phyloP scores from a whole-genome alignment of 805 yeast genomes.

The Kuraishia borneana region DNA sequence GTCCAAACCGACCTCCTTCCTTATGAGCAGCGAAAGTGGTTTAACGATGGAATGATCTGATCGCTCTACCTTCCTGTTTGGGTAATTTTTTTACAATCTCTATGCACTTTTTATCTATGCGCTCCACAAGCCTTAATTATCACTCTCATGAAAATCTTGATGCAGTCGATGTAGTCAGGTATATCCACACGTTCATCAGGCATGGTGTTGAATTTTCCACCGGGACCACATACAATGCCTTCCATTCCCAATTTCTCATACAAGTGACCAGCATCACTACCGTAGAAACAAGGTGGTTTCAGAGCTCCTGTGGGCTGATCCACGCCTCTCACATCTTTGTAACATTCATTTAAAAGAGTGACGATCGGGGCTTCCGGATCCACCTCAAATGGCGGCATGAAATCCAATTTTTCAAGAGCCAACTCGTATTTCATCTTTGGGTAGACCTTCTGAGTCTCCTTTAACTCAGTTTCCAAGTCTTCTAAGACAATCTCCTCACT shows the following conservation, averaged over 20 bases:
- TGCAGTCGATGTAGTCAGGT: slow-evolving; percentile 12
- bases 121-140: slow-evolving; percentile 13
- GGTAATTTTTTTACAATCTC: too few species aligned
- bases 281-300: slow-evolving; percentile 15
- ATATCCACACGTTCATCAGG: slow-evolving; percentile 14
- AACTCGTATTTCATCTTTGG: slow-evolving; percentile 15
- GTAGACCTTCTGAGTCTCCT: slow-evolving; percentile 10
- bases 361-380: slow-evolving; percentile 12
- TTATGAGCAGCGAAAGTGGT: too few species aligned
- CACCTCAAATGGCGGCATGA: slow-evolving; percentile 16
- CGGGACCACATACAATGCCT: slow-evolving; percentile 16
- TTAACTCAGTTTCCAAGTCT: slow-evolving; percentile 13
- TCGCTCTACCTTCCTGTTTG: too few species aligned
- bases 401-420: slow-evolving; percentile 9
- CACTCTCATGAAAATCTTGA: slow-evolving; percentile 12
- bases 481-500: slow-evolving; percentile 11
- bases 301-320: slow-evolving; percentile 14
- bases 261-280: slow-evolving; percentile 15
- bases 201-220: slow-evolving; percentile 15
- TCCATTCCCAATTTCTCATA: slow-evolving; percentile 13
- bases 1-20: too few species aligned
- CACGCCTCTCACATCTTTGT: slow-evolving; percentile 8
- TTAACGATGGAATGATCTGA: too few species aligned
- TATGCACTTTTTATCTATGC: too few species aligned
- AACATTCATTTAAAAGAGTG: slow-evolving; percentile 7